Percentiles rank a stretch among this genome's conserved stretches.
Evolutionary conservation across 345 rosid species (phyloP).

Genomic region (Gossypium rotundifolium): DNA sequence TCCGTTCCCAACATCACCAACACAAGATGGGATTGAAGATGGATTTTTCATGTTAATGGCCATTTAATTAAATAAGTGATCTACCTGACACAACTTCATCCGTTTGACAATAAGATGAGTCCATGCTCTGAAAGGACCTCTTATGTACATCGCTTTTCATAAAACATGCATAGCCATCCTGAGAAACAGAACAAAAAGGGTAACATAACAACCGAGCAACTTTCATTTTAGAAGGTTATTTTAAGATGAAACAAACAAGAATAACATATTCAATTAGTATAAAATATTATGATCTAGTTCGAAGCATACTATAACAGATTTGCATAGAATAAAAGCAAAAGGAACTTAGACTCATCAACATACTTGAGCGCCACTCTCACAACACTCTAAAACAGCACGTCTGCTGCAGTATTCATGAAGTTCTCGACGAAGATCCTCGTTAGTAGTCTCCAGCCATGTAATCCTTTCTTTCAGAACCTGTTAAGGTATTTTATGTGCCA

Average conservation of each 20-base stretch:
- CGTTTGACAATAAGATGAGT: slow-evolving; percentile 68
- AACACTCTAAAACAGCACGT: slow-evolving; percentile 35
- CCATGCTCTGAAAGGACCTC: slow-evolving; percentile 46
- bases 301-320: not conserved
- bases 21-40: not conserved
- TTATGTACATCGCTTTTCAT: slow-evolving; percentile 40
- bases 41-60: not conserved
- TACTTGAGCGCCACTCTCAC: slow-evolving; percentile 53
- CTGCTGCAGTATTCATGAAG: slow-evolving; percentile 66
- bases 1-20: not conserved
- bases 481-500: not conserved
- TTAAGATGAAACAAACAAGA: slow-evolving; percentile 10
- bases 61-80: not conserved
- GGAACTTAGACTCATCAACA: slow-evolving; percentile 4
- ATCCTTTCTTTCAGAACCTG: slow-evolving; percentile 63
- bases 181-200: slow-evolving; percentile 10
- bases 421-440: slow-evolving; percentile 62
- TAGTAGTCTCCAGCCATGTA: slow-evolving; percentile 62
- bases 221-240: not conserved
- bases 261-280: slow-evolving; percentile 5
- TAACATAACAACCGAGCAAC: slow-evolving; percentile 1
- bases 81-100: slow-evolving; percentile 47
- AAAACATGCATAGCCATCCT: slow-evolving; percentile 28
- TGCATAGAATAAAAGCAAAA: not conserved
- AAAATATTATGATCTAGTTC: slow-evolving; percentile 3